These are phyloP conservation scores for Aaosphaeria pasadenensis DNA, from an alignment of 2,329 filamentous ascomycete genomes.

Conservation along the genomic window DNA sequence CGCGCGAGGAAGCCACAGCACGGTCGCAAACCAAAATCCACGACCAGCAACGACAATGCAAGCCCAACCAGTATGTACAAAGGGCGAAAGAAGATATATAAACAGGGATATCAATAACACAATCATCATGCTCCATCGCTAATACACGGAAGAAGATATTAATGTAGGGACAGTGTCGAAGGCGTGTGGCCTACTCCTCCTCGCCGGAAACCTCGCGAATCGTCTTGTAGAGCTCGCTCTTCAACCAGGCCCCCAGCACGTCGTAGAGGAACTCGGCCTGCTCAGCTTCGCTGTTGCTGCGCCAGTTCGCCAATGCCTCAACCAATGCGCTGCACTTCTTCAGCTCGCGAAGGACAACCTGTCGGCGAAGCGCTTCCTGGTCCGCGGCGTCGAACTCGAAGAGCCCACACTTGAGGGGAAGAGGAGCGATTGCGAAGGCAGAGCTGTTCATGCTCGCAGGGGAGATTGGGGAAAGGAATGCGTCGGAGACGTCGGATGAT, in stretches of 20 bases:
- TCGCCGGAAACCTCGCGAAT: constrained; percentile 19
- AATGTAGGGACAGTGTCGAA: too few species aligned
- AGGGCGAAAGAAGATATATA: too few species aligned
- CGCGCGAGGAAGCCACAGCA: too few species aligned
- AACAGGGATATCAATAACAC: too few species aligned
- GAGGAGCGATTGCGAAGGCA: constrained; percentile 19
- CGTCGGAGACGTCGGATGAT: constrained; percentile 10
- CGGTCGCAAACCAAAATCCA: too few species aligned
- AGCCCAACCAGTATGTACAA: too few species aligned
- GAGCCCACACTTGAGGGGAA: constrained; percentile 22
- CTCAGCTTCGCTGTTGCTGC: constrained; percentile 13
- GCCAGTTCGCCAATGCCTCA: constrained; percentile 27
- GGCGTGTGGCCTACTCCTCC: background rate
- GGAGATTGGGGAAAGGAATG: constrained; percentile 16
- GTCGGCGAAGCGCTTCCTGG: constrained; percentile 20
- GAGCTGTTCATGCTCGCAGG: background rate
- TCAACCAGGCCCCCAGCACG: constrained; percentile 30
- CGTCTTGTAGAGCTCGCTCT: constrained; percentile 28
- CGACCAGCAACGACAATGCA: too few species aligned
- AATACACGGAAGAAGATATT: too few species aligned
- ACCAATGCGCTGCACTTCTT: constrained; percentile 22
- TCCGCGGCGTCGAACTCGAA: constrained; percentile 27
- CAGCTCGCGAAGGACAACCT: constrained; percentile 26
- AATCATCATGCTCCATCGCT: too few species aligned
- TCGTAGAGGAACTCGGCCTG: constrained; percentile 30